Conservation (phyloP, 108 stramenopile genomes). For the Fragilaria crotonensis region DNA sequence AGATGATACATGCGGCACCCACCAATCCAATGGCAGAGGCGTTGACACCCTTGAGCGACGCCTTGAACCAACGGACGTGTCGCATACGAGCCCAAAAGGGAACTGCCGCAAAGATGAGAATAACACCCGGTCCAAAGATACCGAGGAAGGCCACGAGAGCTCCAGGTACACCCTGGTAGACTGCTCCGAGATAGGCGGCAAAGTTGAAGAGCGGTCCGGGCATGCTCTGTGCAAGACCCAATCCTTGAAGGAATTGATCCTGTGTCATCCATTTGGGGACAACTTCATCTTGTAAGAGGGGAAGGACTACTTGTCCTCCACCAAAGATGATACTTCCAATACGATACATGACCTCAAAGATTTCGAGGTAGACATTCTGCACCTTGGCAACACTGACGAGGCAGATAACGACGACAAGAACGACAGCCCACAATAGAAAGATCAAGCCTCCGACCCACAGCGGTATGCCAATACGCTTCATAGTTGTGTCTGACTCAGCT, state of each 20-base stretch:
- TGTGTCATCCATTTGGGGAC: constrained; percentile 86
- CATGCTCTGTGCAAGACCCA: constrained; percentile 66
- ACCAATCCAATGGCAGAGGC: constrained; percentile 83
- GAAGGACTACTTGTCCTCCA: constrained; percentile 89
- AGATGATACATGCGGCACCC: constrained; percentile 75
- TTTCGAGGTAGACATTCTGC: constrained; percentile 64
- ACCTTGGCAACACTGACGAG: constrained; percentile 32
- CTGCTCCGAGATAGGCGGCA: constrained; percentile 83
- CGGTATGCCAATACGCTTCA: constrained; percentile 72
- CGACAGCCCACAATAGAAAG: constrained; percentile 53
- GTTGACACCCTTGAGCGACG: constrained; percentile 73
- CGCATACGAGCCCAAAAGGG: constrained; percentile 90
- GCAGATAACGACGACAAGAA: constrained; percentile 43
- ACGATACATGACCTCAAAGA: constrained; percentile 86
- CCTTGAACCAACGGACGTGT: constrained; percentile 67
- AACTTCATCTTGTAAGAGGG: constrained; percentile 88
- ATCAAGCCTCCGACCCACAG: constrained; percentile 53
- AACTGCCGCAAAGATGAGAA: constrained; percentile 86
- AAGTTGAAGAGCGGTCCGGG: constrained; percentile 90
- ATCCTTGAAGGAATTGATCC: constrained; percentile 60
- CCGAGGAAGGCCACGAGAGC: constrained; percentile 78
- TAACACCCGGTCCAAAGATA: constrained; percentile 85
- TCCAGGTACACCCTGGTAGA: constrained; percentile 76
- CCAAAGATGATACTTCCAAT: constrained; percentile 90
- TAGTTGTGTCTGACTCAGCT: constrained; percentile 38